phyloP scores from a whole-genome alignment of 257 asterid genomes.

The Ophiorrhiza pumila region DNA sequence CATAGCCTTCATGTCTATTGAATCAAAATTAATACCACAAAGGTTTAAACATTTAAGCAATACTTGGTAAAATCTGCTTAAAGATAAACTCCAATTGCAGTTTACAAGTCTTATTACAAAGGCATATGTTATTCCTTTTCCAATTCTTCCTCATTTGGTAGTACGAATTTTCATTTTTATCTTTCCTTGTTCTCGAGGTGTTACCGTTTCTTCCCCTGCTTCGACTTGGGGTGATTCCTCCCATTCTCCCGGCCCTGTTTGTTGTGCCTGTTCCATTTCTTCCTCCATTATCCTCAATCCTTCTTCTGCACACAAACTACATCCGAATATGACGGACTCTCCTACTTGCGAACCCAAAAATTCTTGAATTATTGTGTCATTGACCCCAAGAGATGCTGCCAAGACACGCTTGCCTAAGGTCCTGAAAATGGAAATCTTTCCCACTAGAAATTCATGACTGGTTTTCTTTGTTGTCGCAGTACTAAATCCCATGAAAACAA shows the following conservation, averaged over 20 bases:
- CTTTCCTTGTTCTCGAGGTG: not conserved
- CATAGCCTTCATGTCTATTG: too few species aligned
- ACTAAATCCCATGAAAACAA: conserved; percentile 69
- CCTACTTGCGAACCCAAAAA: conserved; percentile 32
- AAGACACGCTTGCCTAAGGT: conserved; percentile 48
- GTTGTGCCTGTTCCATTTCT: conserved; percentile 32
- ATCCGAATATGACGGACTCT: conserved; percentile 49
- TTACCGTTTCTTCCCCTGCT: conserved; percentile 15
- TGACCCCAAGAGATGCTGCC: conserved; percentile 41
- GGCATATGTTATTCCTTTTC: too few species aligned
- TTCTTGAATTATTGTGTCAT: conserved; percentile 35
- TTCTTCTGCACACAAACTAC: conserved; percentile 77
- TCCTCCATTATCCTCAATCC: conserved; percentile 51
- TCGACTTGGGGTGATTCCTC: not conserved
- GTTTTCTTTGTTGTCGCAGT: conserved; percentile 38
- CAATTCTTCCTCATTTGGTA: too few species aligned
- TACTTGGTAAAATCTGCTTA: too few species aligned
- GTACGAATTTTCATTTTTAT: not conserved
- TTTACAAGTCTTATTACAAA: too few species aligned
- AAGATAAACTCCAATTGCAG: too few species aligned
- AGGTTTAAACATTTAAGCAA: too few species aligned
- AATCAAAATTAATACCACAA: too few species aligned
- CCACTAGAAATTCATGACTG: conserved; percentile 63
- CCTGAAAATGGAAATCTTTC: conserved; percentile 52
- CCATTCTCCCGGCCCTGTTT: not conserved